Evolutionary conservation across 2,329 filamentous ascomycete genomes (phyloP), one percentile per base, ranked within the genome.

Genomic region (Claviceps fusiformis): DNA sequence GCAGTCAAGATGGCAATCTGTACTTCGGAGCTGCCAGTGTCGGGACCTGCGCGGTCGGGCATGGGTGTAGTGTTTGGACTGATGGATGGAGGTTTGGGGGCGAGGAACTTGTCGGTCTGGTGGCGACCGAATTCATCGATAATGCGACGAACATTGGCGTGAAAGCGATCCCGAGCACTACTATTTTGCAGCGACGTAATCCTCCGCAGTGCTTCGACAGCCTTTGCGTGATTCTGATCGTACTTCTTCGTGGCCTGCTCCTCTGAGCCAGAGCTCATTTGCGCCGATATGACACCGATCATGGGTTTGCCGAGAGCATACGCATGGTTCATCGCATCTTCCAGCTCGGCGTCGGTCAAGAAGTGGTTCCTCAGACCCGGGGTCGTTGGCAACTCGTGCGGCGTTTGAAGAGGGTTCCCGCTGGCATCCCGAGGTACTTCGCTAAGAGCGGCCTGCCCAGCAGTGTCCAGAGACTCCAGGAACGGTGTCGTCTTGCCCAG

Each of bases 21-120:
- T n/a, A 98, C 95, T 72, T 98, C 93, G 7, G 89, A 89, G 63
- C 89, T 95, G 41, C 93, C 93, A 0, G 92, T 98, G 67, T 98
- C 93, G 5, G 86, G 87, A 0, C 93, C 93, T n/a, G 84, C 82
- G 37, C 95, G 85, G 31, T 62, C 60, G 56, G 69, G 73, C 72
- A 63, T 70, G 57, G 70, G 69, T 62, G 68, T 66, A 17, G 63
- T 65, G 54, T 71, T 65, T 62, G 73, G 65, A 57, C 67, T 58
- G 44, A 75, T 72, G 43, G 73, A 74, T 46, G 74, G 68, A 3
- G 79, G 74, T 67, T 83, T 86, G 0, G 82, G 82, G 29, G 78
- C 77, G 35, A 98, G 78, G 4, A 72, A 67, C 9, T 70, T 63
- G 70, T 98, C 93, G 1, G 93, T 98, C 62, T 86, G 82, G 75